A percentile compares a stretch with the other conserved stretches of the same genome.
Evolutionary conservation across 1,284 basidiomycete species (phyloP).

Genomic region (Pholiota adiposa): DNA sequence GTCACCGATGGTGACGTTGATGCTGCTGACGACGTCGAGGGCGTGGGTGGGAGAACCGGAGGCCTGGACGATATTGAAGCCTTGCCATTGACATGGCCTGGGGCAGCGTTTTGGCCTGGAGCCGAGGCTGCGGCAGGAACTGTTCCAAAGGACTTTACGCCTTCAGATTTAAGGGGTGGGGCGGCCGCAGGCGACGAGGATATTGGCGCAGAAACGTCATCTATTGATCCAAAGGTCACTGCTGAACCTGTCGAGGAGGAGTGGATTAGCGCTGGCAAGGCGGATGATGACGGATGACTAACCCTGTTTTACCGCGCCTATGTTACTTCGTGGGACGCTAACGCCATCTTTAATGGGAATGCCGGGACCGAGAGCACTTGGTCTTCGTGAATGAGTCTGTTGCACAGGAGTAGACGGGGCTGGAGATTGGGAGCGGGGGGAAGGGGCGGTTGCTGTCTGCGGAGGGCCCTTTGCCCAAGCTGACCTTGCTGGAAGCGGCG

Average conservation of each 20-base stretch:
- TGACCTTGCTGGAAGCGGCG: conserved; percentile 73
- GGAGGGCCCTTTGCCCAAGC: conserved; percentile 86
- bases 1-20: conserved; percentile 37
- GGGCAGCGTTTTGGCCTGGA: conserved; percentile 7
- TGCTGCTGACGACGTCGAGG: conserved; percentile 34
- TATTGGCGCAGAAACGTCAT: conserved; percentile 67
- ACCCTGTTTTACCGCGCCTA: conserved; percentile 69
- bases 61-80: conserved; percentile 42
- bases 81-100: conserved; percentile 62
- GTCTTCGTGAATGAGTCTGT: conserved; percentile 69
- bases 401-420: conserved; percentile 56
- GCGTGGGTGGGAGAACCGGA: conserved; percentile 31
- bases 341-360: conserved; percentile 79
- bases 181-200: conserved; percentile 71
- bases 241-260: conserved; percentile 50
- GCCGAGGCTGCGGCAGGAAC: conserved; percentile 56
- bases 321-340: conserved; percentile 59
- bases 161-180: conserved; percentile 69
- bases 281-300: conserved; percentile 27
- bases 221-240: conserved; percentile 86
- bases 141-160: conserved; percentile 80
- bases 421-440: conserved; percentile 78
- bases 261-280: conserved; percentile 8
- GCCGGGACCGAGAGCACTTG: conserved; percentile 70
- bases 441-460: conserved; percentile 57